phyloP scores from a whole-genome alignment of 345 rosid species.

The Acer saccharum region DNA sequence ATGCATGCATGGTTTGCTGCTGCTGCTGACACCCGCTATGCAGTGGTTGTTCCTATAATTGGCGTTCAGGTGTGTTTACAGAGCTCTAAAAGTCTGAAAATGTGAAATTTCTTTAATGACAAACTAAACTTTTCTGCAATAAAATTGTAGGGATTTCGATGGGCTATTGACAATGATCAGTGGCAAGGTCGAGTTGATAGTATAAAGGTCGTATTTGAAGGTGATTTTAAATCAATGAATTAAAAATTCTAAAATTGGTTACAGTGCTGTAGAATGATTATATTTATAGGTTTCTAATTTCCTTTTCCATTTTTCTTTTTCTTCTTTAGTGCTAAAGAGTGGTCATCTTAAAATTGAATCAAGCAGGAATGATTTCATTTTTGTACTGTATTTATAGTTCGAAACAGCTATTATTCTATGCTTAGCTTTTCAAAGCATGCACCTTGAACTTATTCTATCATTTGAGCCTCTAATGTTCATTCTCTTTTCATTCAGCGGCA shows the following conservation, averaged over 20 bases:
- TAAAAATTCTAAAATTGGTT: neutral
- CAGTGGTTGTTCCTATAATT: conserved; percentile 74
- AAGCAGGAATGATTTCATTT: neutral
- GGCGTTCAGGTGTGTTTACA: conserved; percentile 73
- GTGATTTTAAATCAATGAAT: conserved; percentile 29
- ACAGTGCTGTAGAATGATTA: neutral
- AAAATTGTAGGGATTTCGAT: neutral
- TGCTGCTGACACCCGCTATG: conserved; percentile 67
- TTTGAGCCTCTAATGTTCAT: conserved; percentile 12
- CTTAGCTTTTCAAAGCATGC: neutral
- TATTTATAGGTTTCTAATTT: neutral
- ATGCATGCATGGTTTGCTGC: conserved; percentile 99
- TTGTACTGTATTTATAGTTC: too few relatives aligned
- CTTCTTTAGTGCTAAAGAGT: neutral
- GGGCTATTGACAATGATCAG: conserved; percentile 34
- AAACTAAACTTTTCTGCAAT: conserved; percentile 12
- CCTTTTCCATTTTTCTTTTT: too few relatives aligned
- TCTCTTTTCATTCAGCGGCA: conserved; percentile 57
- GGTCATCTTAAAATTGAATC: neutral
- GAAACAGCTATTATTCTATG: neutral
- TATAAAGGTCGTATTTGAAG: conserved; percentile 81
- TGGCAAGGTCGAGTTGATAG: conserved; percentile 90
- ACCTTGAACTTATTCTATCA: neutral
- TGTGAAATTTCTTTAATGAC: neutral
- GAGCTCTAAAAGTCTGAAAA: neutral